Base-by-base conservation (phyloP, 257 asterid species). In the Nemophila menziesii region DNA sequence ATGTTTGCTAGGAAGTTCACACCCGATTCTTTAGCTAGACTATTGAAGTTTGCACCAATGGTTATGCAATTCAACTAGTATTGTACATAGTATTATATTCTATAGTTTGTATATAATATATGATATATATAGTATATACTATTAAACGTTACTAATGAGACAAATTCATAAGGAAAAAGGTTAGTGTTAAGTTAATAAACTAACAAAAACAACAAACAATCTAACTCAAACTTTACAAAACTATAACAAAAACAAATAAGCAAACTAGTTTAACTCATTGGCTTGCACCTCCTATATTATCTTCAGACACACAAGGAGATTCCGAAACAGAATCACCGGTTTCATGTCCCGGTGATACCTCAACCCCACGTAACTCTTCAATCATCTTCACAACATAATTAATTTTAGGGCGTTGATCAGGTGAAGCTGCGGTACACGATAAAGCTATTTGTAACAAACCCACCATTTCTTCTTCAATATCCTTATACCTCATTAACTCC, bases 401-500 rank as follows among this genome's bases (percentile, higher is more conserved):
- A 63, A 81, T 69, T 68, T 75, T 81, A 12, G 95, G 92, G 67
- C 98, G 63, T 29, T 77, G 87, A 43, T 90, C 96, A 0, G 94
- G 92, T 2, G 60, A 54, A 4, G 68, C 63, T 42, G 82, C 63
- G 5, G 80, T 65, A 34, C 96, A 90, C 1, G 92, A 69, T 92
- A 85, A 72, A 1, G 76, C 96, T 14, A 90, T 65, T 74, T 85
- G 98, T 70, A 90, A 39, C 52, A 90, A 38, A 38, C 96, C 93
- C 71, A 84, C 98, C 96, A 90, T 81, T 55, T 90, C 96, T 57
- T 90, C 96, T 39, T 89, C 96, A 1, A 84, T 79, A 47, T 77
- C 92, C 58, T 76, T 84, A 16, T 84, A 89, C 82, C 98, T 78
- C 98, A 89, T 89, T 15, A 89, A 80, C 75, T 84, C 98, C 85